Base-by-base conservation (phyloP, 768 basidiomycete species). In the Mycena latifolia region DNA sequence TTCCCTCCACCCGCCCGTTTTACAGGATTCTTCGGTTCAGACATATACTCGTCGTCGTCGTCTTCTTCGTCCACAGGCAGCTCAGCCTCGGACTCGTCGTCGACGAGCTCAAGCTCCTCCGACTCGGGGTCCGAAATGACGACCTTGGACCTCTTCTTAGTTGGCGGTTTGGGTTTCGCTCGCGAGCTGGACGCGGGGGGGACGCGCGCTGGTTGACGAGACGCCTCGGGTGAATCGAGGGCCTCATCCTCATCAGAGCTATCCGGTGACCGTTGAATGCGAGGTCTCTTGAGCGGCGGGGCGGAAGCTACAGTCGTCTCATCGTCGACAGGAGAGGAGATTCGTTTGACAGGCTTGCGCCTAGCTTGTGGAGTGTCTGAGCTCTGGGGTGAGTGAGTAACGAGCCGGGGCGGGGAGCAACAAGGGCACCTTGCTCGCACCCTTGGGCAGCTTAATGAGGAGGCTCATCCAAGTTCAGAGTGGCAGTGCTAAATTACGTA, bases 301-400 rank as follows among this genome's bases (percentile, higher is more conserved):
- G 31, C 50, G 29, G 51, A 58, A 8, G 71, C 69, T 47, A 72
- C 72, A 24, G 75, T 71, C 14, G 75, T 74, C 5, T 77, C 77
- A 24, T 77, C 80, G 20, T 69, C 76, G 27, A 71, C 68, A 35
- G 77, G 74, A 39, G 74, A 73, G 28, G 75, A 63, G 29, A 73
- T 74, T 52, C 75, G 74, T 55, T 77, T 75, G 33, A 63, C 59
- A 41, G 71, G 41, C 67, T 72, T 73, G 52, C 74, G 76, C 25
- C 70, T 45, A 28, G 50, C n/a, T 11, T 29, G 29, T 7, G 67
- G 51, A 8, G 63, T 41, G 35, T 74, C 74, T 18, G 69, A 50
- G 39, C 51, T 58, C 64, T 71, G 55, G n/a, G 39, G 46, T 41
- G 15, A 8, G 70, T 68, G 56, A 65, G 61, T 37, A 65, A 54